phyloP scores from a whole-genome alignment of 495 filamentous ascomycete species.

The Parathielavia appendiculata region DNA sequence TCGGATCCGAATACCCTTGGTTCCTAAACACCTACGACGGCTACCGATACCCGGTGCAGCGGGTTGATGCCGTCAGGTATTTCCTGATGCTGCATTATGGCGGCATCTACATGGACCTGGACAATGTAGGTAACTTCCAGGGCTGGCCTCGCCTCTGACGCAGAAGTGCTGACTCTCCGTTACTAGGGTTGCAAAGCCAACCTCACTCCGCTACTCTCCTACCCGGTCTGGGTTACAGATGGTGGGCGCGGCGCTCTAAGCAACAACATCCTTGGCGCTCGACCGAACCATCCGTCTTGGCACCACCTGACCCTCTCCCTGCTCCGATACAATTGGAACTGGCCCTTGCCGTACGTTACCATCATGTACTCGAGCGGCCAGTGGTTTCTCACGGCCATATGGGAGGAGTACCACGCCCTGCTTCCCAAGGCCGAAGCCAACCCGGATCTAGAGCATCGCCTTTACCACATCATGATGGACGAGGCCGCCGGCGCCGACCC shows the following conservation, averaged over 20 bases:
- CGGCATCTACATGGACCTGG: slow-evolving; percentile 84
- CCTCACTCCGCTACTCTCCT: slow-evolving; percentile 73
- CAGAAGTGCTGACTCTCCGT: neutral
- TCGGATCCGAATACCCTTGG: slow-evolving; percentile 73
- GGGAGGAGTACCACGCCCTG: slow-evolving; percentile 60
- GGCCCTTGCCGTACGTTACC: slow-evolving; percentile 78
- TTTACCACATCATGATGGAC: slow-evolving; percentile 43
- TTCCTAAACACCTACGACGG: slow-evolving; percentile 78
- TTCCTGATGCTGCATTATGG: slow-evolving; percentile 80
- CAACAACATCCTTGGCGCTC: slow-evolving; percentile 81
- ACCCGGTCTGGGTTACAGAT: slow-evolving; percentile 76
- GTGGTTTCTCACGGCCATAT: slow-evolving; percentile 76
- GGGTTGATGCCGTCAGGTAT: slow-evolving; percentile 83
- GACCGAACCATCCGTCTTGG: slow-evolving; percentile 82
- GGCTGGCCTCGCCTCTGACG: neutral
- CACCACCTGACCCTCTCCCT: slow-evolving; percentile 64
- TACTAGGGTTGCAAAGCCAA: slow-evolving; percentile 72
- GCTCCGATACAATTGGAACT: slow-evolving; percentile 65
- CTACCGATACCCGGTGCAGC: slow-evolving; percentile 77
- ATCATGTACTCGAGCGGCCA: slow-evolving; percentile 87
- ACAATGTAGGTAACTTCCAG: slow-evolving; percentile 57
- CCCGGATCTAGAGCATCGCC: slow-evolving; percentile 19
- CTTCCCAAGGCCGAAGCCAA: slow-evolving; percentile 16
- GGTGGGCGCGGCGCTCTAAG: slow-evolving; percentile 79
- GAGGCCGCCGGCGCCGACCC: slow-evolving; percentile 32